Conservation (phyloP, 352 stramenopile species). For the Phytophthora hybrid region DNA sequence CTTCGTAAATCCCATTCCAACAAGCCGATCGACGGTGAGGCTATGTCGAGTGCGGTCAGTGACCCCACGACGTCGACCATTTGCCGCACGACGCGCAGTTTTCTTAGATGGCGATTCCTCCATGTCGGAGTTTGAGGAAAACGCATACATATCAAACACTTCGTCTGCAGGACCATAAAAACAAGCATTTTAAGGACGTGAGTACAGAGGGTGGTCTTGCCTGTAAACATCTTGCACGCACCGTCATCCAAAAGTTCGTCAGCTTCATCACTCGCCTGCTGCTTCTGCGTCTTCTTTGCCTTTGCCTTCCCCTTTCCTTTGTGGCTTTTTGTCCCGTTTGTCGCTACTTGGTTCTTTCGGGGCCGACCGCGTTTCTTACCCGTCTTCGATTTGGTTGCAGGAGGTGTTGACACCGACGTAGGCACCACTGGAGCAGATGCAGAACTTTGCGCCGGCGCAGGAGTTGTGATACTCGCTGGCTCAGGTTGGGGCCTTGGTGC, state of each 20-base stretch:
- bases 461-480: neutral
- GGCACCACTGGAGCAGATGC: constrained; percentile 3
- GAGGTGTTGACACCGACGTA: constrained; percentile 1
- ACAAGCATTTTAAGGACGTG: neutral
- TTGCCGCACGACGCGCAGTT: constrained; percentile 12
- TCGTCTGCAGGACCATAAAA: constrained; percentile 22
- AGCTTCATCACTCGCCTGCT: constrained; percentile 8
- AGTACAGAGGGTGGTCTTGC: neutral
- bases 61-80: constrained; percentile 21
- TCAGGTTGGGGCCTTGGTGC: constrained; percentile 3
- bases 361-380: constrained; percentile 45
- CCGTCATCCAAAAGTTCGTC: constrained; percentile 19
- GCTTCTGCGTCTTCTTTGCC: constrained; percentile 17
- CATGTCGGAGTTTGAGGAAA: constrained; percentile 32
- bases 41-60: constrained; percentile 51
- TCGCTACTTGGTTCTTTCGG: constrained; percentile 10
- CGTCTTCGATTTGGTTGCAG: constrained; percentile 12
- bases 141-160: constrained; percentile 13
- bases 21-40: constrained; percentile 63
- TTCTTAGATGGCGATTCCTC: constrained; percentile 34
- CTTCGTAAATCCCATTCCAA: constrained; percentile 69
- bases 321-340: constrained; percentile 8
- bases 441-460: constrained; percentile 11
- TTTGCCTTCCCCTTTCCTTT: constrained; percentile 32
- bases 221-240: constrained; percentile 19